Evolutionary conservation across 2,329 filamentous ascomycete species (phyloP).

Genomic region (Cytospora mali): DNA sequence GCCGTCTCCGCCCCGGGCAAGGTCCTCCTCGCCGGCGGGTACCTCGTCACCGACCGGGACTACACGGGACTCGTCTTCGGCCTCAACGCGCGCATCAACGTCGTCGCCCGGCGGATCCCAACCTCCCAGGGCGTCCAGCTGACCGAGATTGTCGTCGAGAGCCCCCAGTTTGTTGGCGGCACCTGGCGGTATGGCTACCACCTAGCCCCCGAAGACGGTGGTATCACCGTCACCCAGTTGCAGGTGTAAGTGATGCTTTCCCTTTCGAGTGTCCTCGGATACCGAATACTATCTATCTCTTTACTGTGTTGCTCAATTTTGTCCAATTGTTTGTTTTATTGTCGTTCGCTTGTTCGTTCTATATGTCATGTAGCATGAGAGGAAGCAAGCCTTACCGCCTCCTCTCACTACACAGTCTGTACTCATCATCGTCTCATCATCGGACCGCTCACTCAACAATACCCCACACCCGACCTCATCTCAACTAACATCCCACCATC

Average conservation of each 20-base stretch:
- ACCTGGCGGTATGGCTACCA: constrained; percentile 87
- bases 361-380: not conserved
- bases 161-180: constrained; percentile 87
- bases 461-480: not conserved
- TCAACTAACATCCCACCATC: constrained; percentile 15
- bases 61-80: constrained; percentile 78
- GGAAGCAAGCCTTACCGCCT: not conserved
- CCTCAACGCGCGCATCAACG: constrained; percentile 68
- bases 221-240: constrained; percentile 78
- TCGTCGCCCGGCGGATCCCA: constrained; percentile 59
- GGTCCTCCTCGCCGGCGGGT: constrained; percentile 91
- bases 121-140: constrained; percentile 65
- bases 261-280: no score
- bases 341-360: not conserved
- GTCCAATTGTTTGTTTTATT: constrained; percentile 19
- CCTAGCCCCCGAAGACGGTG: constrained; percentile 70
- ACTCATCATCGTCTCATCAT: not conserved
- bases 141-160: constrained; percentile 79
- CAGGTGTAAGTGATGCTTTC: constrained; percentile 63
- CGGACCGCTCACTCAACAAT: not conserved
- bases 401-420: not conserved
- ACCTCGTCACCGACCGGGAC: constrained; percentile 85
- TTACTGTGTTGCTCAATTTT: no score
- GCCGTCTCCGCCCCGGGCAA: constrained; percentile 93
- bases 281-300: no score